phyloP scores from a whole-genome alignment of 352 stramenopile genomes.

The Pythium scleroteichum region DNA sequence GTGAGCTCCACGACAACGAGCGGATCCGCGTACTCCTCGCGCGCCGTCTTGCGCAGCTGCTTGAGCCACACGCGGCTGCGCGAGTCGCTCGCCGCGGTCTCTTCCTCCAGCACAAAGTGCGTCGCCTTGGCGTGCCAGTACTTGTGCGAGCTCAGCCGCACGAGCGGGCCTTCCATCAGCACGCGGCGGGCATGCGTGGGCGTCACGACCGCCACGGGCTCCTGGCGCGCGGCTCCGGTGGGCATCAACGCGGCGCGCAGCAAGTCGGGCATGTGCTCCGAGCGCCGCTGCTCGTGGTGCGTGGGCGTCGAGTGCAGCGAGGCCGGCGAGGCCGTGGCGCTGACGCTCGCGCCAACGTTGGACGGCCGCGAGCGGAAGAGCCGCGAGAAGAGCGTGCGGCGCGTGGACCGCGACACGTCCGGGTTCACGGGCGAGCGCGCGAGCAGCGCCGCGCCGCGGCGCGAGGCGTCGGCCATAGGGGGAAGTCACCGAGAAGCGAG shows the following conservation, averaged over 20 bases:
- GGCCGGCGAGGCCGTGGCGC: slow-evolving; percentile 10
- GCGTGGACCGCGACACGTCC: slow-evolving; percentile 8
- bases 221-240: too few species aligned
- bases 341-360: slow-evolving; percentile 8
- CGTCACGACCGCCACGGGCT: too few species aligned
- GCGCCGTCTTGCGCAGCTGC: slow-evolving; percentile 52
- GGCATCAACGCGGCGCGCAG: slow-evolving; percentile 5
- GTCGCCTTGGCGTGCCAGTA: slow-evolving; percentile 59
- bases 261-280: not conserved
- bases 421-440: slow-evolving; percentile 14
- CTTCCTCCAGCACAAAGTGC: slow-evolving; percentile 65
- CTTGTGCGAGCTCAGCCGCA: slow-evolving; percentile 49
- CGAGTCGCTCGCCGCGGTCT: slow-evolving; percentile 1
- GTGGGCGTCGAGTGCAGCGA: slow-evolving; percentile 23
- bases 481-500: not conserved
- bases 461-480: too few species aligned
- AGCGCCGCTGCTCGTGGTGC: not conserved
- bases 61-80: slow-evolving; percentile 37
- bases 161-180: slow-evolving; percentile 54
- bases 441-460: slow-evolving; percentile 6
- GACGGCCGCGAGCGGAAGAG: slow-evolving; percentile 25
- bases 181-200: slow-evolving; percentile 17
- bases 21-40: slow-evolving; percentile 15
- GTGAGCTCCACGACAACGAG: slow-evolving; percentile 51
- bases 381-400: slow-evolving; percentile 28